phyloP scores from a whole-genome alignment of 108 stramenopile species.

The Skeletonema grethae region DNA sequence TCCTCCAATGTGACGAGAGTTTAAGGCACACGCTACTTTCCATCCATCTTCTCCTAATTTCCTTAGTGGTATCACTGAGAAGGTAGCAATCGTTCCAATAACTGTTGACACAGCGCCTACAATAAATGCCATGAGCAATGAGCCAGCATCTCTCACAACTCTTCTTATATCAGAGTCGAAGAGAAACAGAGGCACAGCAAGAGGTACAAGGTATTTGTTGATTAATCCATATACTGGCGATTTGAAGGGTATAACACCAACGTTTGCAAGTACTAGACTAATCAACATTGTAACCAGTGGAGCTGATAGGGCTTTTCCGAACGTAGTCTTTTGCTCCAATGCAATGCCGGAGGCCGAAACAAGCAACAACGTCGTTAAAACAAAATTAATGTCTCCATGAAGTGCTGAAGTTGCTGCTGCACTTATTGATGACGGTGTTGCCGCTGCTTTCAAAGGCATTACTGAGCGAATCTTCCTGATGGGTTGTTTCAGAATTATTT shows the following conservation, averaged over 20 bases:
- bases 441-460: not conserved
- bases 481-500: not conserved
- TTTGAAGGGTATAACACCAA: slow-evolving; percentile 71
- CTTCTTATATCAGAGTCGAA: slow-evolving; percentile 85
- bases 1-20: slow-evolving; percentile 93
- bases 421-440: not conserved
- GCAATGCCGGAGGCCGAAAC: slow-evolving; percentile 71
- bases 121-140: slow-evolving; percentile 74
- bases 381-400: slow-evolving; percentile 60
- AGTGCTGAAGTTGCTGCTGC: slow-evolving; percentile 12
- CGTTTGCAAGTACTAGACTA: slow-evolving; percentile 64
- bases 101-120: slow-evolving; percentile 85
- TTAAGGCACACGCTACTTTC: slow-evolving; percentile 86
- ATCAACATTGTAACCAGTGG: slow-evolving; percentile 82
- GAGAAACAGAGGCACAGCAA: slow-evolving; percentile 89
- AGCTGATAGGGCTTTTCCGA: slow-evolving; percentile 85
- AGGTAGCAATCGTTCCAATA: slow-evolving; percentile 78
- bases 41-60: slow-evolving; percentile 71
- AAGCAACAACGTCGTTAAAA: slow-evolving; percentile 57
- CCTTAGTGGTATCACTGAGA: slow-evolving; percentile 68
- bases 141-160: slow-evolving; percentile 78
- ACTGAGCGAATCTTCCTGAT: not conserved
- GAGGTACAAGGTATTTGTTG: slow-evolving; percentile 76
- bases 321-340: slow-evolving; percentile 61
- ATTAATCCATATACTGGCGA: slow-evolving; percentile 63